Evolutionary conservation across 177 flowering plant genomes (phyloP).

Genomic region (Vitis hybrid): DNA sequence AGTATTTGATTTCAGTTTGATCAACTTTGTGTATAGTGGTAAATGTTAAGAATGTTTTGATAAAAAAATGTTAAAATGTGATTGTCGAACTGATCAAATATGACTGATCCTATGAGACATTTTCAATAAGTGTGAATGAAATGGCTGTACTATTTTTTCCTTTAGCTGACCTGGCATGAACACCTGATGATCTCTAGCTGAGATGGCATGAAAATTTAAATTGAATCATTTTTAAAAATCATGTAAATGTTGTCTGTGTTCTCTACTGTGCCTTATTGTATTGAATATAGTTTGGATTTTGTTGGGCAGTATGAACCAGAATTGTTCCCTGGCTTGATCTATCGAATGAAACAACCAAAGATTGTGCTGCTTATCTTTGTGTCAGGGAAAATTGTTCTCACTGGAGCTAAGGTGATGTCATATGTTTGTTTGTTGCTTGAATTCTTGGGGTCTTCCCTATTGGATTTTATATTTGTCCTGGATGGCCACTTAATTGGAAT

Average conservation of each 20-base stretch:
- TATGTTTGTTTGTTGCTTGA: neutral
- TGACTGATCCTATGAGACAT: no score
- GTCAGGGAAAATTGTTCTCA: constrained; percentile 67
- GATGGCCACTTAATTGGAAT: neutral
- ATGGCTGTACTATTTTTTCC: no score
- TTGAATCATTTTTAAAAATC: neutral
- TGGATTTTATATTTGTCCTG: neutral
- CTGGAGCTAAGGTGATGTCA: constrained; percentile 59
- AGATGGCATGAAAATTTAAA: no score
- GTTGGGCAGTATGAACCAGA: constrained; percentile 65
- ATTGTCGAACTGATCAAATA: no score
- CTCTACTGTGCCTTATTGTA: neutral
- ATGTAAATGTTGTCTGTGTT: neutral
- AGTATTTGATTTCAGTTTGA: no score
- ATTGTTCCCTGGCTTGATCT: constrained; percentile 65
- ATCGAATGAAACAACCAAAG: constrained; percentile 76
- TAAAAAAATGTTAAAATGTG: no score
- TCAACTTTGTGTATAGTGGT: no score
- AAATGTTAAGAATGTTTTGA: no score
- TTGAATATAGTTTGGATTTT: constrained; percentile 1
- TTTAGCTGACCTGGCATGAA: no score
- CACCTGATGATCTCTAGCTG: no score
- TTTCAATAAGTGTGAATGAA: no score
- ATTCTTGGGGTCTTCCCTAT: neutral
- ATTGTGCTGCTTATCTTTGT: constrained; percentile 68